A percentile compares a stretch with the other conserved stretches of the same genome.
These are phyloP conservation scores for Adansonia grandidieri DNA, from an alignment of 441 rosid species.

Conservation along the genomic window DNA sequence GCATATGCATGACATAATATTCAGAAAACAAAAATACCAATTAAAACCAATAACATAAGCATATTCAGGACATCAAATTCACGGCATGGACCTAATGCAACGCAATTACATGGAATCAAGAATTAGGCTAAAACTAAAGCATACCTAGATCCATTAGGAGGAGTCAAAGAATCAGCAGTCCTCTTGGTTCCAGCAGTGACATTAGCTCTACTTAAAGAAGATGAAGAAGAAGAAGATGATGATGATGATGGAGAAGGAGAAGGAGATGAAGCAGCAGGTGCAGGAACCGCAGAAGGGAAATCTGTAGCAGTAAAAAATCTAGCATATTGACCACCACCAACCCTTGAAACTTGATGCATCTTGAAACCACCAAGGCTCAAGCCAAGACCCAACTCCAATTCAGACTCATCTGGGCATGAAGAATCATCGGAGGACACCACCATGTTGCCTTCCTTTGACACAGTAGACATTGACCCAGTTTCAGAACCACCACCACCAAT, in stretches of 20 bases:
- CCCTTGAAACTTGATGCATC: slow-evolving; percentile 32
- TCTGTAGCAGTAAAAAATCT: slow-evolving; percentile 62
- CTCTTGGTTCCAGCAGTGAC: slow-evolving; percentile 64
- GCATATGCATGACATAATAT: neutral
- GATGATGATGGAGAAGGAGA: slow-evolving; percentile 28
- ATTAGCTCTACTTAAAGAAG: slow-evolving; percentile 59
- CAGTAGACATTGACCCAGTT: slow-evolving; percentile 55
- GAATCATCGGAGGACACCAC: slow-evolving; percentile 79
- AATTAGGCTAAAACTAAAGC: slow-evolving; percentile 16
- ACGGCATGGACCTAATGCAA: slow-evolving; percentile 2
- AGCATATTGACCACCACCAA: slow-evolving; percentile 33
- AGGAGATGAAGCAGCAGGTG: neutral
- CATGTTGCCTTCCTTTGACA: slow-evolving; percentile 61
- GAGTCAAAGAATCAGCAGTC: slow-evolving; percentile 67
- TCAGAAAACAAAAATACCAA: neutral
- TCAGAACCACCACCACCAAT: slow-evolving; percentile 31
- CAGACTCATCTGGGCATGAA: slow-evolving; percentile 62
- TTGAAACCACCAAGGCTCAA: slow-evolving; percentile 60
- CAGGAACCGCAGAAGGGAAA: slow-evolving; percentile 43
- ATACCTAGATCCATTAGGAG: slow-evolving; percentile 57
- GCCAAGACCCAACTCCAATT: slow-evolving; percentile 67
- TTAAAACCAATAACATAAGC: neutral
- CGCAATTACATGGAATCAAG: neutral
- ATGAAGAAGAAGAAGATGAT: slow-evolving; percentile 50
- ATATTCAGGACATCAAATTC: slow-evolving; percentile 6